Conservation (phyloP, 495 filamentous ascomycete species). For the Tuber umbilicatum region DNA sequence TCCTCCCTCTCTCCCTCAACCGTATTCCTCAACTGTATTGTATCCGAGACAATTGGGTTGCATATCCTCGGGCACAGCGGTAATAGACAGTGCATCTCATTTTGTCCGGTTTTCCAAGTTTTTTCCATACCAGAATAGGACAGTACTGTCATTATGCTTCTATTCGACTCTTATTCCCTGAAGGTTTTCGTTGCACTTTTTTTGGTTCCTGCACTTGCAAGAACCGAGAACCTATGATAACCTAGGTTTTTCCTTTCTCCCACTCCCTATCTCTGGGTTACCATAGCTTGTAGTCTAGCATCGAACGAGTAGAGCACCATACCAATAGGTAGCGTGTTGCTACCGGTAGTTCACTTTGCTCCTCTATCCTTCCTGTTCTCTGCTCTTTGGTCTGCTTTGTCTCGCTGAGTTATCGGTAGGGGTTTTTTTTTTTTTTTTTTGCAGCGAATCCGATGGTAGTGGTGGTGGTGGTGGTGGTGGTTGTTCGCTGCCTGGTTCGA, state of each 20-base stretch:
- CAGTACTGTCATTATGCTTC: not conserved
- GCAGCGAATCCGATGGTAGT: too few species aligned
- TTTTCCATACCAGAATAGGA: not conserved
- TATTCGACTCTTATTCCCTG: not conserved
- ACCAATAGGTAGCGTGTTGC: not conserved
- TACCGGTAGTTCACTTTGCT: not conserved
- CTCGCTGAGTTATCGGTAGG: not conserved
- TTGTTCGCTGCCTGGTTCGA: not conserved
- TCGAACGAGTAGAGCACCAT: not conserved
- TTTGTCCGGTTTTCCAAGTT: constrained; percentile 3
- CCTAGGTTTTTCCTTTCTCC: not conserved
- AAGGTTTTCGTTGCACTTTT: not conserved
- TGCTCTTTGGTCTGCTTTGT: not conserved
- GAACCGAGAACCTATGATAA: not conserved
- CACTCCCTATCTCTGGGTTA: not conserved
- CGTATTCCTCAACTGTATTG: not conserved
- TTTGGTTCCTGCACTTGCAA: not conserved
- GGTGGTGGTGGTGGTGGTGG: not conserved
- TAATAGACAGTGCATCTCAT: not conserved
- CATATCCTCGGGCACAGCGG: not conserved
- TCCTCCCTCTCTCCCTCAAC: not conserved
- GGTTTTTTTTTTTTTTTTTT: not conserved
- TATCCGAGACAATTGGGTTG: not conserved
- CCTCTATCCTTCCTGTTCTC: not conserved
- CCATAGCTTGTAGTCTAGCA: too few species aligned